Conservation (phyloP, 139 green algal species). For the Coelastrella sp. region DNA sequence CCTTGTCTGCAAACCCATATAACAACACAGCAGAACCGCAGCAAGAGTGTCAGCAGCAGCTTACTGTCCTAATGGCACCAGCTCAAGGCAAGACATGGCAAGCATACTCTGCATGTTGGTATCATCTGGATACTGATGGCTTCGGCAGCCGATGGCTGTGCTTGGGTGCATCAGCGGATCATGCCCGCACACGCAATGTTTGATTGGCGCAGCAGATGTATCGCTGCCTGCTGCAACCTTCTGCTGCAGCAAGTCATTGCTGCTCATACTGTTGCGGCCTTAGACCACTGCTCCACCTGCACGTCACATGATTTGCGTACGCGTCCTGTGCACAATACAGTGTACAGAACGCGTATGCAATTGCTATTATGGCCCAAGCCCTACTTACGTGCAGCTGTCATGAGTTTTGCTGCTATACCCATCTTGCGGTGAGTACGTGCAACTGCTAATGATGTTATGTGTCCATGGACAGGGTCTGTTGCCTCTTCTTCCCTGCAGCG, state of each 20-base stretch:
- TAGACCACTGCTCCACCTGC: too few species aligned
- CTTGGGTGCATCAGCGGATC: not conserved
- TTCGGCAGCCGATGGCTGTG: not conserved
- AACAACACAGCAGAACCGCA: not conserved
- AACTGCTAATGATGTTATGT: constrained; percentile 98
- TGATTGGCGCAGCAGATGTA: not conserved
- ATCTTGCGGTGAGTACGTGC: constrained; percentile 96
- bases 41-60: not conserved
- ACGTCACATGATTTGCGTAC: too few species aligned
- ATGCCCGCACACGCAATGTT: not conserved
- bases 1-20: constrained; percentile 73
- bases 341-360: not conserved
- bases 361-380: not conserved
- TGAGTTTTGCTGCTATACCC: constrained; percentile 95
- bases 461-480: constrained; percentile 83
- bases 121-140: too few species aligned
- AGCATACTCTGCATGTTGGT: not conserved
- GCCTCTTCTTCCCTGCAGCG: constrained; percentile 91
- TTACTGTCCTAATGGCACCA: not conserved
- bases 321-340: too few species aligned
- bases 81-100: too few species aligned
- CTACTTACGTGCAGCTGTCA: constrained; percentile 89
- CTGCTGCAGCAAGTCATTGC: not conserved
- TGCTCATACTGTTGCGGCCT: not conserved
- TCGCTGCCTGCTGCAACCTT: not conserved